These are phyloP conservation scores for Dioszegia hungarica DNA, from an alignment of 768 basidiomycete species.

Conservation along the genomic window DNA sequence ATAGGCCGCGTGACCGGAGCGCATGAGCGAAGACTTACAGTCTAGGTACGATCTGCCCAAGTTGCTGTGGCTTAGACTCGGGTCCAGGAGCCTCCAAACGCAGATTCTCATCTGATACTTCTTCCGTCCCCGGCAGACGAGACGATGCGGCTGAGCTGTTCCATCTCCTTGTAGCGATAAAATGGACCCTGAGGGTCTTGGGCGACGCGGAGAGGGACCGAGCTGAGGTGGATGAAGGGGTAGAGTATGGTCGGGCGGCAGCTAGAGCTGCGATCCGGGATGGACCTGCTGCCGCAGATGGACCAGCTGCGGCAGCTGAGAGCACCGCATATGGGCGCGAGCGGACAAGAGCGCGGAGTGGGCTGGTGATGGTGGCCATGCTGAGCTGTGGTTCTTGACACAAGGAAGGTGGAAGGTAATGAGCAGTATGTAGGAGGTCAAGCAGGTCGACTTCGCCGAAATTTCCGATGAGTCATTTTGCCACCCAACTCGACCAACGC, in stretches of 20 bases:
- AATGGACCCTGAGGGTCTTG: not conserved
- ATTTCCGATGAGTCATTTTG: too few relatives aligned
- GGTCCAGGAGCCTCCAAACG: constrained; percentile 7
- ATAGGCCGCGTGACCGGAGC: too few relatives aligned
- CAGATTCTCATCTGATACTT: not conserved
- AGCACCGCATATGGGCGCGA: not conserved
- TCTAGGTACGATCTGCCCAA: constrained; percentile 35
- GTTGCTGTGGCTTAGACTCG: constrained; percentile 16
- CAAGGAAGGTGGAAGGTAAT: not conserved
- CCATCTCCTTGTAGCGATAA: not conserved
- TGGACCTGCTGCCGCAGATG: too few relatives aligned
- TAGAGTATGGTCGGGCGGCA: not conserved
- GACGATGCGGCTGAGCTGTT: constrained; percentile 1
- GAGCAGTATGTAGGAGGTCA: too few relatives aligned
- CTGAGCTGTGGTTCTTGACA: not conserved
- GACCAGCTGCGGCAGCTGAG: too few relatives aligned
- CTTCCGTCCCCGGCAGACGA: not conserved
- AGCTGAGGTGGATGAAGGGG: too few relatives aligned
- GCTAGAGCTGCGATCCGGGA: not conserved
- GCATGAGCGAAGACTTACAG: constrained; percentile 37
- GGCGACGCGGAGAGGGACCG: too few relatives aligned
- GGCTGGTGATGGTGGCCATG: not conserved
- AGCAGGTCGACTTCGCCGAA: too few relatives aligned
- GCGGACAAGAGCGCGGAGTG: not conserved
- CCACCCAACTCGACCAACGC: not conserved